These are phyloP conservation scores for Candida pseudocylindracea DNA, from an alignment of 1,139 yeast genomes.

Conservation along the genomic window DNA sequence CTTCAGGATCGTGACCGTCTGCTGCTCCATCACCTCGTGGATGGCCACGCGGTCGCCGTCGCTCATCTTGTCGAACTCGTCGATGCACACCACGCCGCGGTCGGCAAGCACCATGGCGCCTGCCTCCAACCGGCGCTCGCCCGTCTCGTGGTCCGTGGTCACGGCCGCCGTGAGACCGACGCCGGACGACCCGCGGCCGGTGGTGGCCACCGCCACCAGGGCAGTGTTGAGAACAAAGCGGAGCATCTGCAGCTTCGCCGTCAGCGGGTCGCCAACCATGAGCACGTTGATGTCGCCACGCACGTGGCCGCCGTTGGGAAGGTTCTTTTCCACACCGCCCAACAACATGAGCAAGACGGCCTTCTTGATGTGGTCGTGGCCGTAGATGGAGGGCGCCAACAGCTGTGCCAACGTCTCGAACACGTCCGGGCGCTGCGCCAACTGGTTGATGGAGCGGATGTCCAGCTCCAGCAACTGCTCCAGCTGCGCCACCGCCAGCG, in stretches of 20 bases:
- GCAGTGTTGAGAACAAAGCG: conserved; percentile 92
- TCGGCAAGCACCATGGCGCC: conserved; percentile 99
- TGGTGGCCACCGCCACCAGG: conserved; percentile 86
- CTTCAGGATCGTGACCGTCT: conserved; percentile 93
- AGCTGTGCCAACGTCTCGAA: conserved; percentile 70
- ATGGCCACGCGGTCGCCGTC: conserved; percentile 95
- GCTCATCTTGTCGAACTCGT: conserved; percentile 96
- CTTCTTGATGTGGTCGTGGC: conserved; percentile 76
- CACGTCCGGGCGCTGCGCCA: conserved; percentile 41
- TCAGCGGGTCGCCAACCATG: conserved; percentile 98
- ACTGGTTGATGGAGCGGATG: conserved; percentile 65
- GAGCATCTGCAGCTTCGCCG: conserved; percentile 91
- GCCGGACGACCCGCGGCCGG: conserved; percentile 98
- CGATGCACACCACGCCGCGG: conserved; percentile 93
- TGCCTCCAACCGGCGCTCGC: conserved; percentile 90
- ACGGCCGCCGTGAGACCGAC: conserved; percentile 99
- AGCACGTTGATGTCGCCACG: conserved; percentile 93
- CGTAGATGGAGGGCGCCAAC: conserved; percentile 89
- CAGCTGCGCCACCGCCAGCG: conserved; percentile 64
- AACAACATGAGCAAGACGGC: conserved; percentile 80
- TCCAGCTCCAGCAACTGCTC: conserved; percentile 65
- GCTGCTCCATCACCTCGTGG: conserved; percentile 99
- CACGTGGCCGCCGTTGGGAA: conserved; percentile 88
- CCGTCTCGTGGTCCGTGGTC: conserved; percentile 89
- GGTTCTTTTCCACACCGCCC: conserved; percentile 89